These are phyloP conservation scores for Begonia fuchsioides DNA, from an alignment of 306 rosid genomes.

Conservation along the genomic window DNA sequence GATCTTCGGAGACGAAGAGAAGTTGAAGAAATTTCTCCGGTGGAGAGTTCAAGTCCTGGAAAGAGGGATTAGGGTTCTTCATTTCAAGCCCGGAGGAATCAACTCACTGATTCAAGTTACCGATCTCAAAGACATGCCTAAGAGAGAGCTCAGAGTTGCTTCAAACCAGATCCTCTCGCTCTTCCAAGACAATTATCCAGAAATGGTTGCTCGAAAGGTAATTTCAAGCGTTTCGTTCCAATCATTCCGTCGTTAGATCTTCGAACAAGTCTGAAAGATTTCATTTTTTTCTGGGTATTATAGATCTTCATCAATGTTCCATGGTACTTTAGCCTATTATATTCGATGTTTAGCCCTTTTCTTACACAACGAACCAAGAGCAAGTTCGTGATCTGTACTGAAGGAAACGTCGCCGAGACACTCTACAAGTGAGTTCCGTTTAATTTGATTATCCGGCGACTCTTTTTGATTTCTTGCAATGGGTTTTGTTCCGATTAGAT, in stretches of 20 bases:
- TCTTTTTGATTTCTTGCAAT: conserved; percentile 4
- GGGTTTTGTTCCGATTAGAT: conserved; percentile 29
- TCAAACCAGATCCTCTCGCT: conserved; percentile 87
- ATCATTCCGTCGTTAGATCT: no score
- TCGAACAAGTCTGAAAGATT: background rate
- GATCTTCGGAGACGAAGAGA: conserved; percentile 78
- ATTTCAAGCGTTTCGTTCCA: background rate
- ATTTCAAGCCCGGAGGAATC: conserved; percentile 85
- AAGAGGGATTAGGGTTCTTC: conserved; percentile 56
- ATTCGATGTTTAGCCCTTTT: conserved; percentile 88
- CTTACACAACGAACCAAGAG: conserved; percentile 89
- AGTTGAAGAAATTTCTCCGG: conserved; percentile 63
- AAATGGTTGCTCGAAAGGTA: conserved; percentile 93
- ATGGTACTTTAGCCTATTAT: conserved; percentile 87
- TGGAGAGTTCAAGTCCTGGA: conserved; percentile 97
- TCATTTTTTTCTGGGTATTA: conserved; percentile 2
- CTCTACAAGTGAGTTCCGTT: conserved; percentile 62
- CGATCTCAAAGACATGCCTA: conserved; percentile 95
- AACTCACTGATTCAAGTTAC: conserved; percentile 86
- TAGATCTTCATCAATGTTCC: conserved; percentile 96
- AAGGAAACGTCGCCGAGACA: conserved; percentile 88
- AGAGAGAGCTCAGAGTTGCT: conserved; percentile 82
- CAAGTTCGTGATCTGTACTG: conserved; percentile 90
- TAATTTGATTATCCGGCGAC: background rate
- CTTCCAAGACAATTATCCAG: conserved; percentile 93